These are phyloP conservation scores for Adansonia madagascariensis DNA, from an alignment of 441 rosid species.

Conservation along the genomic window DNA sequence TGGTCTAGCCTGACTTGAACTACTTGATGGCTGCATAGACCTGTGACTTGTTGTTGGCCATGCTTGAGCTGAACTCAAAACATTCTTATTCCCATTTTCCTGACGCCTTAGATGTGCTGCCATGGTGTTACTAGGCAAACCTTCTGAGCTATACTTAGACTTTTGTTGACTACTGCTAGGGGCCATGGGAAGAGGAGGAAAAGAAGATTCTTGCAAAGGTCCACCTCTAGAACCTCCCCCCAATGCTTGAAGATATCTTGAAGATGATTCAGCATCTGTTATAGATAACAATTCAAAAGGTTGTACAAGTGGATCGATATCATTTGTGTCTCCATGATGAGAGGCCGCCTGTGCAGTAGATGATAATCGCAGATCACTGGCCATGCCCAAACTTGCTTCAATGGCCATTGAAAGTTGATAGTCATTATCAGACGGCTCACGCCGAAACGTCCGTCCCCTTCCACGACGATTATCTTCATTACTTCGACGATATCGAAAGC, in stretches of 20 bases:
- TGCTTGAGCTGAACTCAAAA: conserved; percentile 49
- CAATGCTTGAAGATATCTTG: conserved; percentile 85
- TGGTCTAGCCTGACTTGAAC: conserved; percentile 47
- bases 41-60: conserved; percentile 65
- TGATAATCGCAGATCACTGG: conserved; percentile 58
- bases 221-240: conserved; percentile 55
- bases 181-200: conserved; percentile 74
- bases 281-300: conserved; percentile 69
- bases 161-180: conserved; percentile 50
- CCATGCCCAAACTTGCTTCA: conserved; percentile 64
- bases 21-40: conserved; percentile 38
- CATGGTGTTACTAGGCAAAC: conserved; percentile 52
- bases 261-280: conserved; percentile 59
- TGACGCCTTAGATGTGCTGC: conserved; percentile 65
- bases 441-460: conserved; percentile 66
- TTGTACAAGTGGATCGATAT: conserved; percentile 59
- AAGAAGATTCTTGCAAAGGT: conserved; percentile 72
- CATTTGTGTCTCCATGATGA: conserved; percentile 43
- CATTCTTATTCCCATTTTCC: conserved; percentile 41
- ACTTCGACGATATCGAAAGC: conserved; percentile 74
- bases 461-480: conserved; percentile 79
- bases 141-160: conserved; percentile 34
- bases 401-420: conserved; percentile 69
- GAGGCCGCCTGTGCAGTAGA: conserved; percentile 47
- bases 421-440: conserved; percentile 57